Evolutionary conservation across 1,284 basidiomycete species (phyloP).

Genomic region (Exsudoporus floridanus): DNA sequence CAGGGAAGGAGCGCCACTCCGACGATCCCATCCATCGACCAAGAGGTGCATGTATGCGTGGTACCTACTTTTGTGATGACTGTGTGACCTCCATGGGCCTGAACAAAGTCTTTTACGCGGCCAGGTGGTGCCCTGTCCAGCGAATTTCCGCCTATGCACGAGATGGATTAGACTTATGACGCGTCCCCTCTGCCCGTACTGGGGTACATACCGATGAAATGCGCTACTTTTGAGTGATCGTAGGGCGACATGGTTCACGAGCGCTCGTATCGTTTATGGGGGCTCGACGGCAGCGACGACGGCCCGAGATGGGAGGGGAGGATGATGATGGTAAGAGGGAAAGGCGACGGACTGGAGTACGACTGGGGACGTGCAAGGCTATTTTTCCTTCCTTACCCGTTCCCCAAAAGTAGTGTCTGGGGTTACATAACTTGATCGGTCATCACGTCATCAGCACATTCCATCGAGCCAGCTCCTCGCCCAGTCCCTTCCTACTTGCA

Average conservation of each 20-base stretch:
- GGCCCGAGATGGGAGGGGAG: conserved; percentile 3
- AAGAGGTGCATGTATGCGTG: conserved; percentile 19
- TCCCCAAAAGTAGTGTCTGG: conserved; percentile 35
- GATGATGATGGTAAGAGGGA: conserved; percentile 25
- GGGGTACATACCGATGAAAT: conserved; percentile 73
- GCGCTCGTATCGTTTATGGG: conserved; percentile 12
- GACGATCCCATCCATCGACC: conserved; percentile 4
- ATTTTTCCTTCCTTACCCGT: conserved; percentile 25
- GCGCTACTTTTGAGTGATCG: conserved; percentile 78
- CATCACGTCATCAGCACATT: neutral
- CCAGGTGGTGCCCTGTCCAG: conserved; percentile 81
- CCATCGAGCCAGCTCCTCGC: neutral
- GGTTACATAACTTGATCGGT: conserved; percentile 29
- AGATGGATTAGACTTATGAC: conserved; percentile 17
- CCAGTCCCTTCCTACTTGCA: neutral
- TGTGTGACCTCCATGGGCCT: conserved; percentile 90
- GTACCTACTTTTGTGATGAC: conserved; percentile 92
- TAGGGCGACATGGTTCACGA: conserved; percentile 56
- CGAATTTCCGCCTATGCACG: conserved; percentile 80
- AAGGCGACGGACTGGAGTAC: conserved; percentile 5
- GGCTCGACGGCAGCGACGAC: conserved; percentile 2
- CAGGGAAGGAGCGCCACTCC: neutral
- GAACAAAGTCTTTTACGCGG: conserved; percentile 89
- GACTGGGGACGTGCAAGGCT: conserved; percentile 6
- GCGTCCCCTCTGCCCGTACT: conserved; percentile 13